Base-by-base conservation (phyloP, 176 grass and related monocot genomes). In the Raddia distichophylla region DNA sequence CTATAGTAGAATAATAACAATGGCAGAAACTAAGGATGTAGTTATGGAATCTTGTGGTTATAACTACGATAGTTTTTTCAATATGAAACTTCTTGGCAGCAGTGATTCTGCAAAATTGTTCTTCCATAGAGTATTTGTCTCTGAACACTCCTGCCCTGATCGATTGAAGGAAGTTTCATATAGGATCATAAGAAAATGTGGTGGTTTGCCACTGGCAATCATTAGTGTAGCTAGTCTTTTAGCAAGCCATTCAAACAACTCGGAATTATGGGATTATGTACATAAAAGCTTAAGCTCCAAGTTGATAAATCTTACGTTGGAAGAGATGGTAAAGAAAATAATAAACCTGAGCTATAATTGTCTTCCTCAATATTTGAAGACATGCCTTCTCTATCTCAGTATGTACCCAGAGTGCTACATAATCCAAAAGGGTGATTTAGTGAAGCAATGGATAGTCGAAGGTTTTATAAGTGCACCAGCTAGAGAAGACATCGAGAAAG, bases 291-390 rank as follows among this genome's bases (percentile, higher is more conserved):
- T 77, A 48, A 8, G 75, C 13, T 18, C 58, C 42, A 48, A 32
- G 8, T 47, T 27, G 42, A 32, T 3, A 15, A 32, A 44, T 47
- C 10, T 43, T 58, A 61, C 27, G n/a, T 15, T n/a, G 57, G 74
- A 79, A 27, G 17, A 20, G 10, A 55, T 47, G 16, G 20, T 49
- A 63, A 55, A 67, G 33, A 10, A 53, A 53, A 2, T 67, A 54
- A 5, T 79, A 54, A 42, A 42, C 2, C 17, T 79, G 55, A 55
- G 5, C 33, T 79, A 65, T 22, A 46, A 6, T 61, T 0, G 2
- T 61, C 55, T 76, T 76, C 74, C 74, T 76, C 8, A 74, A 55
- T 37, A 74, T 35, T 35, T 74, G 50, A 74, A 74, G 4, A 47
- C 42, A 27, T 77, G 76, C 11, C 16, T 79, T 16, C 33, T 52